Percentiles rank a stretch among this genome's conserved stretches.
phyloP scores from a whole-genome alignment of 495 filamentous ascomycete species.

The Aspergillus ellipticus region DNA sequence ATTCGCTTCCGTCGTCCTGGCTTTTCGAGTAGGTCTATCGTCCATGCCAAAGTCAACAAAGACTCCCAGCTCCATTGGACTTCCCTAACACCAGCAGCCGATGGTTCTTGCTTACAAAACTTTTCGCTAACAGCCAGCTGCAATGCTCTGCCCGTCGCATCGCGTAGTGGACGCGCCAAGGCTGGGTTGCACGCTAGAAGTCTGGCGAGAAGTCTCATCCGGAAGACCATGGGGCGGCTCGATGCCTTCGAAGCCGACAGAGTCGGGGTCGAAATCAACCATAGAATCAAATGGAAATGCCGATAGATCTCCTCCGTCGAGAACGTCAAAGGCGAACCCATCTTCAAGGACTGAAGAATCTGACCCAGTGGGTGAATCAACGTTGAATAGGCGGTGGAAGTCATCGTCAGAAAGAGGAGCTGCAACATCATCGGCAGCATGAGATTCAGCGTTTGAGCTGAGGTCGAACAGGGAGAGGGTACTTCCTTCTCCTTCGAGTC shows the following conservation, averaged over 20 bases:
- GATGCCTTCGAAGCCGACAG: constrained; percentile 45
- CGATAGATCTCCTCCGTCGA: constrained; percentile 52
- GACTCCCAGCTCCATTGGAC: constrained; percentile 42
- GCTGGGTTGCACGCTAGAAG: constrained; percentile 80
- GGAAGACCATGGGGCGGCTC: constrained; percentile 49
- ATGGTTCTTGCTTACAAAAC: constrained; percentile 29
- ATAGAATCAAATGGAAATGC: constrained; percentile 79
- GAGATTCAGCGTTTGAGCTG: constrained; percentile 42
- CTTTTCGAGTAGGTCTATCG: constrained; percentile 43
- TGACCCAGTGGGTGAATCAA: constrained; percentile 64
- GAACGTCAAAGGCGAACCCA: constrained; percentile 66
- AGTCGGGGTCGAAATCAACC: constrained; percentile 73
- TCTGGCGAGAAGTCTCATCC: constrained; percentile 53
- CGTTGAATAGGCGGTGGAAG: constrained; percentile 65
- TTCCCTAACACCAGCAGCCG: constrained; percentile 28
- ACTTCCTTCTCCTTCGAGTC: constrained; percentile 55
- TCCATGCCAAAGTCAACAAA: constrained; percentile 45
- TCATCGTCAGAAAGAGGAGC: constrained; percentile 62
- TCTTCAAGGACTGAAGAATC: constrained; percentile 75
- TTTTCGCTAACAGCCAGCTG: constrained; percentile 53
- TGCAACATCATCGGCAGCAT: constrained; percentile 42
- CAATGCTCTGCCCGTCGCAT: constrained; percentile 89
- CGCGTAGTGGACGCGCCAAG: constrained; percentile 84
- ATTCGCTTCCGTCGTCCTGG: constrained; percentile 30
- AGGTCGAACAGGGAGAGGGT: constrained; percentile 54